phyloP scores from a whole-genome alignment of 139 green algal species.

The Trebouxia sp. region DNA sequence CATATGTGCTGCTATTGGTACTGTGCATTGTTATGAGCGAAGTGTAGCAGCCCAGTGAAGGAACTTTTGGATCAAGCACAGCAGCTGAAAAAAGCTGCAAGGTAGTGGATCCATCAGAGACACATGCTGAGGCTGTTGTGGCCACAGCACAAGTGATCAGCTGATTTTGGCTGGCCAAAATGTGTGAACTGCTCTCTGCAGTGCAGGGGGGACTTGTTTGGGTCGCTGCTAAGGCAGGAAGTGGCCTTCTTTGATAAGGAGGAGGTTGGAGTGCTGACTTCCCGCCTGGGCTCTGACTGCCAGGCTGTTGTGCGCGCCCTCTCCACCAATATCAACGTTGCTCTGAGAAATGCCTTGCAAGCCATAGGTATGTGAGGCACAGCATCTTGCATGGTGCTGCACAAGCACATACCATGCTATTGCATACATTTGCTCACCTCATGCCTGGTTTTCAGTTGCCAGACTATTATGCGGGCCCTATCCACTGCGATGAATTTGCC shows the following conservation, averaged over 20 bases:
- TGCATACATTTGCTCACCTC: no score
- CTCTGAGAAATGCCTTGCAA: constrained; percentile 78
- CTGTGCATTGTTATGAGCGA: no score
- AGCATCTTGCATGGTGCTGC: no score
- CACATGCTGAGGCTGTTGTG: no score
- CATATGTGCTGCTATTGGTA: no score
- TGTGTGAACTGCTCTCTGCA: neutral
- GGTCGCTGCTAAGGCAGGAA: constrained; percentile 46
- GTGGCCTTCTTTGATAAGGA: constrained; percentile 54
- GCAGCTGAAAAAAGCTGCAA: no score
- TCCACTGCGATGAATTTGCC: constrained; percentile 82
- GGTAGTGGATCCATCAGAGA: no score
- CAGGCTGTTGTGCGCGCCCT: constrained; percentile 73
- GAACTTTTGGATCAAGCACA: no score
- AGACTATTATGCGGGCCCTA: constrained; percentile 71
- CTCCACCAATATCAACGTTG: constrained; percentile 83
- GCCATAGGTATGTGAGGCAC: constrained; percentile 59
- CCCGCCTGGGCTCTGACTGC: constrained; percentile 66
- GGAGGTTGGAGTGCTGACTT: constrained; percentile 65
- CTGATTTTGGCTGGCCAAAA: no score
- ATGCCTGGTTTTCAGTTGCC: constrained; percentile 50
- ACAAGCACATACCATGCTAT: neutral
- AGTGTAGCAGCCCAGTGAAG: no score
- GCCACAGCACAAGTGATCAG: no score
- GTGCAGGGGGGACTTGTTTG: constrained; percentile 60